Evolutionary conservation across 192 early-diverging fungal species (phyloP).

Genomic region (Backusella mclennaniae): DNA sequence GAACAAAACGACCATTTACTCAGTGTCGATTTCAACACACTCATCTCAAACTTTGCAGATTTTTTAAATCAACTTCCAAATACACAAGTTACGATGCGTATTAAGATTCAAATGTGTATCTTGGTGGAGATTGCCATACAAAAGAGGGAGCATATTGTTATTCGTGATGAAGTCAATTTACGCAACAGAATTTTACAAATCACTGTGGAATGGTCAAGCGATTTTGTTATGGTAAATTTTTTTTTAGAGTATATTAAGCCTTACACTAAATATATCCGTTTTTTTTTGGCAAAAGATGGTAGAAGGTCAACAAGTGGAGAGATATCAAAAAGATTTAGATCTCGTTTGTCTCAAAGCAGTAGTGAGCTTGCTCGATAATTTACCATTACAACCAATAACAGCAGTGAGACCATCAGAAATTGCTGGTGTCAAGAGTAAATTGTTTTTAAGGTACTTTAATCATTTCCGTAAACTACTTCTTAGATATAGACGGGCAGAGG

Average conservation of each 20-base stretch:
- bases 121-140: constrained; percentile 64
- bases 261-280: not conserved
- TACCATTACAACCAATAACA: constrained; percentile 66
- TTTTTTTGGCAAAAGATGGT: not conserved
- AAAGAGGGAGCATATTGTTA: constrained; percentile 69
- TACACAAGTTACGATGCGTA: constrained; percentile 49
- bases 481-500: constrained; percentile 56
- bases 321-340: constrained; percentile 73
- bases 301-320: constrained; percentile 43
- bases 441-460: constrained; percentile 68
- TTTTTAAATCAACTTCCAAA: constrained; percentile 63
- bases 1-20: constrained; percentile 50
- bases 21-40: constrained; percentile 62
- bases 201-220: constrained; percentile 72
- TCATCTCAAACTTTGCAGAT: constrained; percentile 61
- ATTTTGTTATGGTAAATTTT: constrained; percentile 48
- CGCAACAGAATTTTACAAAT: constrained; percentile 66
- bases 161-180: constrained; percentile 67
- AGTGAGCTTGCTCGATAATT: constrained; percentile 58
- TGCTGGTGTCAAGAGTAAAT: constrained; percentile 52
- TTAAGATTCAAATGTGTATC: constrained; percentile 73
- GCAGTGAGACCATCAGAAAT: constrained; percentile 48
- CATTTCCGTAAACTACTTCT: constrained; percentile 74
- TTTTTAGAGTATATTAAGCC: not conserved
- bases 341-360: constrained; percentile 71